phyloP scores from a whole-genome alignment of 176 grass and related monocot species.

The Oryza nivara region DNA sequence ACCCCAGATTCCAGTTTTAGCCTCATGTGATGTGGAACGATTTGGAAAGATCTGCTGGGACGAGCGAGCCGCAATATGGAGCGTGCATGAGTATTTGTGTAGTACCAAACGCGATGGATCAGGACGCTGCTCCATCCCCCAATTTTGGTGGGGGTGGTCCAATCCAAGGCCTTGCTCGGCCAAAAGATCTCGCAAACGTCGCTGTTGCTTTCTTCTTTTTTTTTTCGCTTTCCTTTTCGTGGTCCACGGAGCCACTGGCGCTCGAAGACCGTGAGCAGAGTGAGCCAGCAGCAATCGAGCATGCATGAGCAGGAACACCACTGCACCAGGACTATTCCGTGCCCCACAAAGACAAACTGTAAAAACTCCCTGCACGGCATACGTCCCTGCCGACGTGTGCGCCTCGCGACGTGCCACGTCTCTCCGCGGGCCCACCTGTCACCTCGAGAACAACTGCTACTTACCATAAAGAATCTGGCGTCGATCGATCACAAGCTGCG shows the following conservation, averaged over 20 bases:
- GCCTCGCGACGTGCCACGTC: background rate
- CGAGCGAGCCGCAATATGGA: background rate
- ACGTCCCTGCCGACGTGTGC: background rate
- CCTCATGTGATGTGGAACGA: background rate
- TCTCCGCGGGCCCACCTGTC: background rate
- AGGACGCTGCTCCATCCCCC: background rate
- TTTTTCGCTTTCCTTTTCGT: conserved; percentile 9
- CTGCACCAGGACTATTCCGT: conserved; percentile 17
- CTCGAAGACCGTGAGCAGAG: conserved; percentile 14
- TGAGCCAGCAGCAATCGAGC: background rate
- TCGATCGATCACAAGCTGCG: background rate
- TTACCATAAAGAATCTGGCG: background rate
- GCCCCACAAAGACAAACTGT: background rate
- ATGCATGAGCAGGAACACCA: background rate
- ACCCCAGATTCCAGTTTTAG: background rate
- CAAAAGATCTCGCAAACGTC: conserved; percentile 33
- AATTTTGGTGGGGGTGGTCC: conserved; percentile 38
- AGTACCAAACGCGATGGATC: conserved; percentile 2
- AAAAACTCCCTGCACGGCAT: background rate
- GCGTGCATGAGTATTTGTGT: background rate
- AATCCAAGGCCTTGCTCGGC: conserved; percentile 7
- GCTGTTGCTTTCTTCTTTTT: conserved; percentile 44
- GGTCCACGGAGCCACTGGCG: conserved; percentile 35
- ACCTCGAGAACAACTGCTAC: background rate
- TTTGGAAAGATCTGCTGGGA: background rate